Evolutionary conservation across 164 flowering plant genomes (phyloP), one percentile per base, ranked within the genome.

Genomic region (Malania oleifera): DNA sequence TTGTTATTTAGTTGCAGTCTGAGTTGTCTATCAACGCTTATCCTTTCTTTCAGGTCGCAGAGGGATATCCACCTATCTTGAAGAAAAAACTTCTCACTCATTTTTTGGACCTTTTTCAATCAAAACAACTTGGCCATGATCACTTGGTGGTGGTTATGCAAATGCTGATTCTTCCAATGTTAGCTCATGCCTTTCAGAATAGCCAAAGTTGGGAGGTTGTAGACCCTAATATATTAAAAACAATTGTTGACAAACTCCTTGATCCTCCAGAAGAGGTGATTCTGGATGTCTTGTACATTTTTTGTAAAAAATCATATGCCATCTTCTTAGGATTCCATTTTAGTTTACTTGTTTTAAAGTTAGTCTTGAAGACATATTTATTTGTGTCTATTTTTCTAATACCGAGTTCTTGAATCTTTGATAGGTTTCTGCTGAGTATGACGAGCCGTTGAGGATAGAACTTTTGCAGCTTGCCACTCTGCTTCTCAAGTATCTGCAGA

Each of bases 241-340:
- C 86, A 41, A 87, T 95, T 66, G 99, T 95, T 54, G 98, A 95
- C 65, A 95, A 83, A 69, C 91, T 95, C 69, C 96, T 95, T 37
- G 98, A 95, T 70, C 96, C 99, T 59, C 99, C 98, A 24, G 99
- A 95, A 70, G 99, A 95, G 96, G 99, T 91, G 60, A 52, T 64
- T 44, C 29, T 40, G 54, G 31, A 26, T 22, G 18, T 38, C 17
- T 44, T 13, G 11, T 47, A 26, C 31, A 7, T 5, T 44, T 28
- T 20, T 56, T 1, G 52, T 26, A 28, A 7, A 34, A 34, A 7
- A 0, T 34, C 38, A 7, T 7, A 31, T 52, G 10, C 10, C 23
- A 52, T 11, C 39, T 26, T 54, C n/a, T 52, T 17, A 45, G 41
- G 9, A 46, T 61, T 14, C 43, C 50, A 12, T 37, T 38, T 39